A percentile compares a stretch with the other conserved stretches of the same genome.
phyloP scores from a whole-genome alignment of 352 stramenopile genomes.

The Globisporangium polare region DNA sequence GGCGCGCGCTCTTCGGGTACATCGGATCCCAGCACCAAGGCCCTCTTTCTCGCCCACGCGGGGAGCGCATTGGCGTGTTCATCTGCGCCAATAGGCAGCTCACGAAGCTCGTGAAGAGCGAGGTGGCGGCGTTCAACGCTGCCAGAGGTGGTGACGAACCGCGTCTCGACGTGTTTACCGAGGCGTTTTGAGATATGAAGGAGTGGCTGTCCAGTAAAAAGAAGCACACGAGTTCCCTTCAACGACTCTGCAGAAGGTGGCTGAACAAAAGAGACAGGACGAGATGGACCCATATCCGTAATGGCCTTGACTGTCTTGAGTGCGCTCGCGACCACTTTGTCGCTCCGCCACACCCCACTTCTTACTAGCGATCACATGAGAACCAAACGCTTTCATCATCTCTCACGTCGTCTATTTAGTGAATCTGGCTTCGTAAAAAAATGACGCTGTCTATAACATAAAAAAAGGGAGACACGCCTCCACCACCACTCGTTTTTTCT shows the following conservation, averaged over 20 bases:
- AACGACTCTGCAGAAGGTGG: neutral
- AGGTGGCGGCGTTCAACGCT: constrained; percentile 9
- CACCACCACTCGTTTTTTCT: neutral
- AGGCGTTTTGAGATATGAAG: constrained; percentile 21
- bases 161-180: constrained; percentile 25
- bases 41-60: neutral
- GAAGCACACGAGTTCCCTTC: neutral
- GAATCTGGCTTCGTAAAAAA: neutral
- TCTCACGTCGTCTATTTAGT: neutral
- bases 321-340: too few species aligned
- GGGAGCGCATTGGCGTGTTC: constrained; percentile 16
- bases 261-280: neutral
- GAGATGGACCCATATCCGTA: neutral
- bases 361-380: neutral
- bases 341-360: too few species aligned
- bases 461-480: neutral
- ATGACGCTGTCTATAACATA: constrained; percentile 12
- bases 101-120: constrained; percentile 25
- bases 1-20: constrained; percentile 3
- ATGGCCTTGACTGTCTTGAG: too few species aligned
- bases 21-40: neutral
- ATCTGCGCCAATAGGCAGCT: constrained; percentile 21
- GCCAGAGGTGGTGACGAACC: neutral
- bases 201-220: neutral
- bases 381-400: neutral